phyloP scores from a whole-genome alignment of 768 basidiomycete genomes.

The Cystobasidium ongulense region DNA sequence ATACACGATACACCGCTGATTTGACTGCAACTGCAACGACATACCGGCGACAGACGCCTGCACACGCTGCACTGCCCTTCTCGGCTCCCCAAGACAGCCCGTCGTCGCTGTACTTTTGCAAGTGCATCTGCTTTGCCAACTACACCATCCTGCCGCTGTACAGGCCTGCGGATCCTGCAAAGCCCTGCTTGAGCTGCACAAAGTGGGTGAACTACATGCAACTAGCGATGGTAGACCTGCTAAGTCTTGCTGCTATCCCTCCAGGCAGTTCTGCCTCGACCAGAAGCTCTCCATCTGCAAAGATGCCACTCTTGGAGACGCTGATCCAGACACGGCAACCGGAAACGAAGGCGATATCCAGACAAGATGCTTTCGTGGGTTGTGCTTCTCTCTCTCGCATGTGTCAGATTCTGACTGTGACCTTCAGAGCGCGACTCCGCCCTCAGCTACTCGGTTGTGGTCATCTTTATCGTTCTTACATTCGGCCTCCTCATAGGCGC shows the following conservation, averaged over 20 bases:
- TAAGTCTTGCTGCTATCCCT: not conserved
- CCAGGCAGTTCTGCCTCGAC: conserved; percentile 47
- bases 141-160: conserved; percentile 48
- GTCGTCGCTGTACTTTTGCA: conserved; percentile 35
- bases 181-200: conserved; percentile 48
- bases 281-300: conserved; percentile 48
- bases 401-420: not conserved
- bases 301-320: conserved; percentile 41
- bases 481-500: conserved; percentile 36
- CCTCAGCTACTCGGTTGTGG: conserved; percentile 39
- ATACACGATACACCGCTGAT: not conserved
- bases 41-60: not conserved
- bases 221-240: not conserved
- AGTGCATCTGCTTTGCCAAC: conserved; percentile 47
- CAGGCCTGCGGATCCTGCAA: conserved; percentile 45
- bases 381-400: not conserved
- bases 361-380: conserved; percentile 49
- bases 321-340: conserved; percentile 47
- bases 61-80: conserved; percentile 7
- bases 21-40: not conserved
- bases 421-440: conserved; percentile 42
- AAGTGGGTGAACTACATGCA: conserved; percentile 5
- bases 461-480: conserved; percentile 40
- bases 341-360: conserved; percentile 49
- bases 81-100: conserved; percentile 5